Base-by-base conservation (phyloP, 306 rosid genomes). In the Quercus variabilis region DNA sequence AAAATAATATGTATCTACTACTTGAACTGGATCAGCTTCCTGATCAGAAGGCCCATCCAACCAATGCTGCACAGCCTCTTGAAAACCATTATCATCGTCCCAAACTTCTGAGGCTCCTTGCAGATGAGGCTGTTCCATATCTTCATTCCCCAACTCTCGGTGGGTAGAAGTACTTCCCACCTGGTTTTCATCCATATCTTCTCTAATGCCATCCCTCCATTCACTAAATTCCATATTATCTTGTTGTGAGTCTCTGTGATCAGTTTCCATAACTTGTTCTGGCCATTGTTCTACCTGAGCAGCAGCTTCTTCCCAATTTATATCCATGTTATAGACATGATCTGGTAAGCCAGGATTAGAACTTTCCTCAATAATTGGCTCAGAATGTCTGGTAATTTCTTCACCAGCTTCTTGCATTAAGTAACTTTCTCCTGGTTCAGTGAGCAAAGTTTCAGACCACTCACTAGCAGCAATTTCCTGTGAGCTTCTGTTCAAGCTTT, bases 61-160 rank as follows among this genome's bases (percentile, higher is more conserved):
- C 99, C 98, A 95, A 86, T 86, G 89, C 46, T 92, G 93, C 83
- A 90, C 94, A 55, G 93, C 93, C 86, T 90, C 98, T 74, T 90
- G 93, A 84, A 92, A 95, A 77, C 88, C 87, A 60, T 84, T 87
- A 79, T 88, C 92, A 76, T 90, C 97, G 4, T 93, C 92, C 96
- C 93, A 91, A 62, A 71, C 89, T 86, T 87, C 97, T 82, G 89
- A 77, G 71, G 78, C 86, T 78, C 81, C 94, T 79, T 88, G 88
- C 59, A 87, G 75, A 74, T 52, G 91, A 86, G 89, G 81, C 59
- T 85, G 86, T 81, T 88, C 97, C 78, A 75, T 74, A 79, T 85
- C 87, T 64, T 86, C 97, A 26, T 81, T 85, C 64, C 82, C 92
- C 86, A 90, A 58, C 58, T 84, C 81, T 60, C 84, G 84, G 60